Percentiles rank a stretch among this genome's conserved stretches.
Evolutionary conservation across 2,329 filamentous ascomycete genomes (phyloP).

Genomic region (Exserohilum rostratum): DNA sequence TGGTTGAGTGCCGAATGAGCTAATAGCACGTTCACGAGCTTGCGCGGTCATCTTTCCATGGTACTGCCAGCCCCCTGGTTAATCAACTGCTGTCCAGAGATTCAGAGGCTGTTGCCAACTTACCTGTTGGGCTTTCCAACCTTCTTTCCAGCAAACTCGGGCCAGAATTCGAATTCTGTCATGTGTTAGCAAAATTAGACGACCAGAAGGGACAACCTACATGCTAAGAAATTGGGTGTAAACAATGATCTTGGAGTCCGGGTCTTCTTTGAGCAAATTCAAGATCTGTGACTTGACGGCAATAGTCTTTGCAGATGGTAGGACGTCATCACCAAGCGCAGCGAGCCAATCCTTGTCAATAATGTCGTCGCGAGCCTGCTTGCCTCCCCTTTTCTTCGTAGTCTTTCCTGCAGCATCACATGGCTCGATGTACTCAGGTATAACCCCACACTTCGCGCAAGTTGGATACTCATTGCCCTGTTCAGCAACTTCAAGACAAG

Average conservation of each 20-base stretch:
- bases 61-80: constrained; percentile 44
- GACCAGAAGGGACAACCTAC: constrained; percentile 16
- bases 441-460: constrained; percentile 46
- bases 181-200: constrained; percentile 7
- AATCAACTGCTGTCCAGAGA: too few relatives aligned
- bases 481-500: constrained; percentile 38
- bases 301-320: constrained; percentile 55
- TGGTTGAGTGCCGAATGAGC: constrained; percentile 53
- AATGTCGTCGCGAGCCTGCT: constrained; percentile 30
- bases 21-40: constrained; percentile 55
- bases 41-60: constrained; percentile 57
- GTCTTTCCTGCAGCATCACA: constrained; percentile 28
- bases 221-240: constrained; percentile 66
- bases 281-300: constrained; percentile 55
- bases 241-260: constrained; percentile 62
- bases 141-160: constrained; percentile 57
- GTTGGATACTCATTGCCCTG: background rate
- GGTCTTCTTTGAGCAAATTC: constrained; percentile 54
- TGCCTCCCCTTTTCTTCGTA: constrained; percentile 22
- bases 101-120: constrained; percentile 11
- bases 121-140: constrained; percentile 55
- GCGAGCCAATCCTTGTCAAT: constrained; percentile 49
- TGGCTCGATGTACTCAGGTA: constrained; percentile 25
- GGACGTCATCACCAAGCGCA: constrained; percentile 41
- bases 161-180: constrained; percentile 55